A percentile compares a stretch with the other conserved stretches of the same genome.
phyloP scores from a whole-genome alignment of 1,139 yeast genomes.

The Geotrichum reessii region DNA sequence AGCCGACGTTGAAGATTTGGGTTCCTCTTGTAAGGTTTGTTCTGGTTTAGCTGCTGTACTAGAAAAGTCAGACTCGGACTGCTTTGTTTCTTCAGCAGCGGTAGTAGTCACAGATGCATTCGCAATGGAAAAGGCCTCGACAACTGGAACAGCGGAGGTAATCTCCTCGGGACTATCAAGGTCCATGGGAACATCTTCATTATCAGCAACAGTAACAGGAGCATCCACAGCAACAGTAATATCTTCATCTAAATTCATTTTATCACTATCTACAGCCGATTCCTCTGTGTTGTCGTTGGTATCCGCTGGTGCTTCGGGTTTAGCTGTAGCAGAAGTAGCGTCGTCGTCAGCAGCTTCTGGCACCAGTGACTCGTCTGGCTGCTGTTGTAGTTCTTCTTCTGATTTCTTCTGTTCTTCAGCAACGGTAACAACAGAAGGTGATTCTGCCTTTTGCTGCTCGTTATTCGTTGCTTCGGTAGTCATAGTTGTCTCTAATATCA shows the following conservation, averaged over 20 bases:
- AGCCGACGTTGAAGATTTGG: neutral
- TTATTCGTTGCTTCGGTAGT: neutral
- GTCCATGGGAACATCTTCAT: slow-evolving; percentile 4
- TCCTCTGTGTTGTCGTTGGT: neutral
- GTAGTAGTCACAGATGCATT: neutral
- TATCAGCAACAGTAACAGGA: neutral
- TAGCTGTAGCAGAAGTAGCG: neutral
- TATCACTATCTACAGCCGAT: neutral
- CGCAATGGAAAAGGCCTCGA: neutral
- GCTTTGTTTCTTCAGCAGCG: neutral
- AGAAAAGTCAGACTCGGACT: neutral
- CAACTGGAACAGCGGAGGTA: neutral
- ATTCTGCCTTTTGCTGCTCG: neutral
- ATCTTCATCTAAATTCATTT: slow-evolving; percentile 9
- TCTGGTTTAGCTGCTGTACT: neutral
- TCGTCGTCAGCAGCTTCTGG: neutral
- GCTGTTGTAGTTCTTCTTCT: slow-evolving; percentile 9
- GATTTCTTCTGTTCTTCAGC: neutral
- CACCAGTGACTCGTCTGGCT: neutral
- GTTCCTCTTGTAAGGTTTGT: neutral
- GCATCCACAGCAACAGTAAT: slow-evolving; percentile 4
- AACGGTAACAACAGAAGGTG: neutral
- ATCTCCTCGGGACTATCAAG: slow-evolving; percentile 4
- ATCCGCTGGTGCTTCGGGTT: neutral
- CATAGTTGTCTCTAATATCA: neutral